Base-by-base conservation (phyloP, 2,329 filamentous ascomycete species). In the Sclerotinia spermophila region DNA sequence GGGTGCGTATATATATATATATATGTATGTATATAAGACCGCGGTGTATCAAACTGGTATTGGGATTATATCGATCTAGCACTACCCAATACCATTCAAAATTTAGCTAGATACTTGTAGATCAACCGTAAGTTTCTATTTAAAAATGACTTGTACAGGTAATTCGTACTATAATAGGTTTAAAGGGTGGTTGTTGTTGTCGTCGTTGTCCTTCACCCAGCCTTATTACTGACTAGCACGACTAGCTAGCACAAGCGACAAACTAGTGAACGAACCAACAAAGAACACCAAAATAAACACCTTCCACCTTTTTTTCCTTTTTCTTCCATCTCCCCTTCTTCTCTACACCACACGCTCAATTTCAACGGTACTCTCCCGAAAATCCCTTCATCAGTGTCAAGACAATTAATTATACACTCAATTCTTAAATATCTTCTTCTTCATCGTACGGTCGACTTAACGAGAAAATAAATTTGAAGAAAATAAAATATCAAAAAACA, bases 321-420 rank as follows among this genome's bases (percentile, higher is more conserved):
- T 48, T 38, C 21, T 13, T 30, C 11, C n/a, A 11, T 33, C n/a
- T 3, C 33, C n/a, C 21, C 59, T 51, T 38, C 45, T 69, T 40
- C 51, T 61, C 67, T 58, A 59, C 62, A 59, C 73, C 62, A 59
- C 73, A 73, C 73, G 71, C 70, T 69, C 62, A 59, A 72, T 48
- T 62, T 69, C 72, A 71, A 74, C 71, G 73, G 72, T 73, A 70
- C 72, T 51, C 72, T 71, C 62, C 72, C 67, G 67, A 61, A 72
- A 70, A 65, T 60, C 59, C 59, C 59, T 48, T 67, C 61, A 69
- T 72, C 73, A 58, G 73, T 74, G 73, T 73, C 73, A 71, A 62
- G 71, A 68, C 72, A 71, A 72, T 69, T 40, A 71, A 72, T 69
- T 40, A 35, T 72, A 58, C 62, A n/a, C 60, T 19, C 53, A 33